phyloP scores from a whole-genome alignment of 2,329 filamentous ascomycete species.

The Arthrobotrys iridis region DNA sequence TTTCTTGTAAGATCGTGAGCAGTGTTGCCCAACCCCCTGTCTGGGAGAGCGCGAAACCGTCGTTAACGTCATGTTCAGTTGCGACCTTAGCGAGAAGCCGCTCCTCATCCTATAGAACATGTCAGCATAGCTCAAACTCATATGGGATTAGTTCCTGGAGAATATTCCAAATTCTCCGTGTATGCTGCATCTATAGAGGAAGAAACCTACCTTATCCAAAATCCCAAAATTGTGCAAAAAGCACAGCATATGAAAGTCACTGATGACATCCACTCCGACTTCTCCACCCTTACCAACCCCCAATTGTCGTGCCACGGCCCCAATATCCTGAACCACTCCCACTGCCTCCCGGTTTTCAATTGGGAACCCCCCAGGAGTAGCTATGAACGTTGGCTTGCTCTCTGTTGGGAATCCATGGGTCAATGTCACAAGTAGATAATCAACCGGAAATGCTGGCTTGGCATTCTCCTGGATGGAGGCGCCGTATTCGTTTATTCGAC shows the following conservation, averaged over 20 bases:
- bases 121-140: neutral
- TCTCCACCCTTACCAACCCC: constrained; percentile 69
- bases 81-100: constrained; percentile 85
- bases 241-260: constrained; percentile 93
- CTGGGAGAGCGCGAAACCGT: constrained; percentile 83
- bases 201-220: constrained; percentile 76
- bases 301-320: constrained; percentile 74
- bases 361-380: constrained; percentile 74
- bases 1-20: constrained; percentile 90
- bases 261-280: constrained; percentile 75
- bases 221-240: constrained; percentile 84
- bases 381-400: constrained; percentile 78
- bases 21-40: constrained; percentile 94
- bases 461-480: constrained; percentile 97
- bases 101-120: constrained; percentile 79
- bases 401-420: constrained; percentile 93
- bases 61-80: constrained; percentile 79
- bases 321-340: constrained; percentile 84
- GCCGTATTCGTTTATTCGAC: constrained; percentile 94
- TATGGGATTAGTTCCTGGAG: constrained; percentile 59
- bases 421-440: constrained; percentile 93
- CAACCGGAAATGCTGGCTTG: constrained; percentile 93
- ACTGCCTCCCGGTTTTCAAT: constrained; percentile 91
- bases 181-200: neutral
- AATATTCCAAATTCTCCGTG: neutral